Base-by-base conservation (phyloP, 2,329 filamentous ascomycete species). In the Colletotrichum destructivum region DNA sequence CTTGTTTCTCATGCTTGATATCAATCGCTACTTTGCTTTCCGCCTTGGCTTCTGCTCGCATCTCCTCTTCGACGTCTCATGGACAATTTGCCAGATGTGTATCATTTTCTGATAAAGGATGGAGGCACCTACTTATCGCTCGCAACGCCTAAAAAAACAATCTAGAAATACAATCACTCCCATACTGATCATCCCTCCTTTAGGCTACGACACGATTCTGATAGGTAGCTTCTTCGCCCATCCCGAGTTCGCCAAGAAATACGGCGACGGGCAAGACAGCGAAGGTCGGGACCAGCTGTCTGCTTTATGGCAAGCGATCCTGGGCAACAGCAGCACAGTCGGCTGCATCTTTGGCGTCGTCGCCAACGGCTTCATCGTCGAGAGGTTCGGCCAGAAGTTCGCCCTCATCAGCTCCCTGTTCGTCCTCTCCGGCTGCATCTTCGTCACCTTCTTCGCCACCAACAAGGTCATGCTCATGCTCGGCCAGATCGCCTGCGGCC, bases 311-410 rank as follows among this genome's bases (percentile, higher is more conserved):
- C 84, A 87, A 74, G 81, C 83, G 1, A 83, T 79, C 0, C 76
- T 88, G 1, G 78, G 78, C 21, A 84, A 83, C 51, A 83, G 79
- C 13, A 79, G 81, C 0, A 76, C 79, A 9, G 79, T 83, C 8
- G 86, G 86, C 9, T 81, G 82, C 49, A 83, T 88, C 15, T 21
- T 87, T 2, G 86, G 86, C 0, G 78, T 84, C 2, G 75, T 83
- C n/a, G 65, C 84, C 52, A 83, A 83, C 71, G 85, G 85, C 23
- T 79, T 78, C 60, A 66, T 85, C 21, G 80, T 82, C 6, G 81
- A 85, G 11, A 74, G 77, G 4, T 79, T 76, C 47, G 82, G 82
- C 4, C 81, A 83, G 59, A 78, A 79, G 49, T 77, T 79, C 70
- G 83, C 81, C 2, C 79, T 86, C 72, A 78, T 86, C 49, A 78